A percentile compares a stretch with the other conserved stretches of the same genome.
These are phyloP conservation scores for Fusarium albosuccineum DNA, from an alignment of 2,329 filamentous ascomycete genomes.

Conservation along the genomic window DNA sequence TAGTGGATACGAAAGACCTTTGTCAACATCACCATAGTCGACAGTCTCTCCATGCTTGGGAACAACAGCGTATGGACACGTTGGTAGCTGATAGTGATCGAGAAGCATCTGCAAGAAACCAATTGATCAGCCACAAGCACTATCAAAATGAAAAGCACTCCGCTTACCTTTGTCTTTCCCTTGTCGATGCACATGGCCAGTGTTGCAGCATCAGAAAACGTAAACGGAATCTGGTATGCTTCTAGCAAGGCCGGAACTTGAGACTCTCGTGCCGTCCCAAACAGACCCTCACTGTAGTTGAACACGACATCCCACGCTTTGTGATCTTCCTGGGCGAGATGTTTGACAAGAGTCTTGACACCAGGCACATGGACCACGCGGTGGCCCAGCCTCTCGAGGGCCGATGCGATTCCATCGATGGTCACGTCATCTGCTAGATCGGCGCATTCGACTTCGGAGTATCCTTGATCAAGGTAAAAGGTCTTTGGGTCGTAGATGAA, in stretches of 20 bases:
- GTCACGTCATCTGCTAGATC: background rate
- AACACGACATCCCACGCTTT: background rate
- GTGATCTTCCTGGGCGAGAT: background rate
- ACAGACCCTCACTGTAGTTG: background rate
- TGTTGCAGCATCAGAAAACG: background rate
- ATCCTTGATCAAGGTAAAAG: background rate
- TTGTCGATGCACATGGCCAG: background rate
- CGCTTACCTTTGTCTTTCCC: background rate
- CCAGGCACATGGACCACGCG: background rate
- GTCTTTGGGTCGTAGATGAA: background rate
- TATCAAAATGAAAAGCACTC: background rate
- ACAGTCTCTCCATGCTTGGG: background rate
- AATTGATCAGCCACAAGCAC: background rate
- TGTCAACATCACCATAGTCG: background rate
- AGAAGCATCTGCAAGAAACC: background rate
- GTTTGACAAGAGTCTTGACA: background rate
- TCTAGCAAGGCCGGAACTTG: background rate
- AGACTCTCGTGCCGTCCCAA: background rate
- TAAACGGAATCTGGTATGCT: background rate
- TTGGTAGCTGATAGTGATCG: background rate
- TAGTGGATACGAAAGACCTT: background rate
- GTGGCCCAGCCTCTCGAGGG: constrained; percentile 2
- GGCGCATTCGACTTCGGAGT: background rate
- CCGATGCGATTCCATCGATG: background rate
- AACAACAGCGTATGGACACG: background rate